Percentiles rank a stretch among this genome's conserved stretches.
These are phyloP conservation scores for Panicum miliaceum DNA, from an alignment of 176 grass and related monocot genomes.

Conservation along the genomic window DNA sequence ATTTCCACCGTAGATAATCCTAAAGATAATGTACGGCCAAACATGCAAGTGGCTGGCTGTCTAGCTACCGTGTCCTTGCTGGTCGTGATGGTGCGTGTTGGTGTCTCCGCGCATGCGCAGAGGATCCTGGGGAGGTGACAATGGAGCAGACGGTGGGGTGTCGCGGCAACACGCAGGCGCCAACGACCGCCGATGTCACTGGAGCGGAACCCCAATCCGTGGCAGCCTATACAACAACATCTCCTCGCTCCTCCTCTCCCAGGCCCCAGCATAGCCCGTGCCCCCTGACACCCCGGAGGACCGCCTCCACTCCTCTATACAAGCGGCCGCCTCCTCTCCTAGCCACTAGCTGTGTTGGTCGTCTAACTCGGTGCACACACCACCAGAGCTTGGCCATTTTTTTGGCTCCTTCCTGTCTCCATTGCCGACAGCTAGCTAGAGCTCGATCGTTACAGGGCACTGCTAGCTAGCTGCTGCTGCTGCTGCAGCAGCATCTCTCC, in stretches of 20 bases:
- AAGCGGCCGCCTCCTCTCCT: background rate
- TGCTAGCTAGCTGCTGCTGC: no score
- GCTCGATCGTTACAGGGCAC: no score
- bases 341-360: background rate
- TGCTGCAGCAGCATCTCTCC: no score
- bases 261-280: background rate
- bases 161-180: conserved; percentile 58
- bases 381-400: no score
- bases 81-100: no score
- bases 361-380: background rate
- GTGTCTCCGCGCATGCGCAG: background rate
- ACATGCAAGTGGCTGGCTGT: background rate
- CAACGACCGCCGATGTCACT: conserved; percentile 46
- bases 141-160: background rate
- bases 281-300: conserved; percentile 31
- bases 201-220: conserved; percentile 40
- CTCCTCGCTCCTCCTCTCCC: no score
- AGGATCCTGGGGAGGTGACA: conserved; percentile 32
- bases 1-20: no score
- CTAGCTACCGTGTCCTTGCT: no score
- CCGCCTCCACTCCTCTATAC: conserved; percentile 13
- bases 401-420: background rate
- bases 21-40: no score
- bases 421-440: background rate
- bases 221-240: background rate